These are phyloP conservation scores for Kuraishia capsulata DNA, from an alignment of 805 yeast species.

Conservation along the genomic window DNA sequence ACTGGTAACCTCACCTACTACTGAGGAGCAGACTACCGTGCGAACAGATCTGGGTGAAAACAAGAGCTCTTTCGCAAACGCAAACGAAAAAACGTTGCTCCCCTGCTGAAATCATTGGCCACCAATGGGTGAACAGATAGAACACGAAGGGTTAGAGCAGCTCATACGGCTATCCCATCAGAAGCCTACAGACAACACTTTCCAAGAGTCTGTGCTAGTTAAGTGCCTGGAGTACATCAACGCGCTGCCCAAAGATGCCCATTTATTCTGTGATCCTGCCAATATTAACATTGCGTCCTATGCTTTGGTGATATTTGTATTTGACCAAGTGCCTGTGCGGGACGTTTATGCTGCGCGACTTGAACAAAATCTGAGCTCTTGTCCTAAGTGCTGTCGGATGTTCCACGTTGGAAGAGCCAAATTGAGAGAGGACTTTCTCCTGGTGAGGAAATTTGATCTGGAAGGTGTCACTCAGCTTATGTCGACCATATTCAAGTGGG, in stretches of 20 bases:
- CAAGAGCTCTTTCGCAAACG: too few relatives aligned
- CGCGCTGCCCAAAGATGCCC: conserved; percentile 15
- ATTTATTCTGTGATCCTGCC: conserved; percentile 48
- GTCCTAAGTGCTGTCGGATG: conserved; percentile 43
- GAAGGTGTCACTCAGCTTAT: conserved; percentile 23
- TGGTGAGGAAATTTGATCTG: conserved; percentile 31
- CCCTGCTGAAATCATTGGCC: too few relatives aligned
- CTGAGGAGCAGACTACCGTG: too few relatives aligned
- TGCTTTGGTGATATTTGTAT: conserved; percentile 51
- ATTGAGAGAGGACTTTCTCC: conserved; percentile 41
- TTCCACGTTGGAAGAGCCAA: conserved; percentile 46
- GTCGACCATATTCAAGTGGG: conserved; percentile 20
- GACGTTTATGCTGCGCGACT: conserved; percentile 31
- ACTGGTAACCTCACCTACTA: too few relatives aligned
- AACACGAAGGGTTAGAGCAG: neutral
- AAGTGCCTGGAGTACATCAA: conserved; percentile 6
- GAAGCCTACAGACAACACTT: neutral
- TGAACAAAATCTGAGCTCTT: conserved; percentile 29
- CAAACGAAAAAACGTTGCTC: too few relatives aligned
- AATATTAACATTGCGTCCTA: conserved; percentile 42
- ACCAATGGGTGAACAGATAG: too few relatives aligned
- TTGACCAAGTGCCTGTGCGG: conserved; percentile 36
- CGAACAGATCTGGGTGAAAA: too few relatives aligned
- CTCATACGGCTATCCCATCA: neutral
- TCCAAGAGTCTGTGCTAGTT: neutral